Percentiles rank a stretch among this genome's conserved stretches.
Evolutionary conservation across 2,329 filamentous ascomycete species (phyloP).

Genomic region (Cryphonectria japonica): DNA sequence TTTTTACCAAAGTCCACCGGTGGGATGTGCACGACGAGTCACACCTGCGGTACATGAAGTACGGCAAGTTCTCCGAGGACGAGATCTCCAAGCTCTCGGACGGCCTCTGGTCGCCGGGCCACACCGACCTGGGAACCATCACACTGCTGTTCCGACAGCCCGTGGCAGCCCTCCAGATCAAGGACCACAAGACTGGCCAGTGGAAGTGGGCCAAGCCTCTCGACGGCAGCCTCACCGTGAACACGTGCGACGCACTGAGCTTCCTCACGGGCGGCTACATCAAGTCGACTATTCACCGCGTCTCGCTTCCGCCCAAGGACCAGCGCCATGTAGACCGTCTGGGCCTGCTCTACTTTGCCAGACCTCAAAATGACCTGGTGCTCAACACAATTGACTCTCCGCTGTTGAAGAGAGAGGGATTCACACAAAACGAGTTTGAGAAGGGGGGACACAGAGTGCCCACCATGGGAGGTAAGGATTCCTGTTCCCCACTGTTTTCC

Average conservation of each 20-base stretch:
- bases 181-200: conserved; percentile 42
- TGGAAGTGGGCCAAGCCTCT: conserved; percentile 51
- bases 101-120: conserved; percentile 42
- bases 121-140: conserved; percentile 57
- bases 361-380: conserved; percentile 45
- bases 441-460: conserved; percentile 37
- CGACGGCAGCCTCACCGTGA: conserved; percentile 51
- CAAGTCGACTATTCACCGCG: conserved; percentile 43
- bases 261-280: conserved; percentile 49
- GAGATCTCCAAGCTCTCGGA: conserved; percentile 52
- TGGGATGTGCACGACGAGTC: conserved; percentile 57
- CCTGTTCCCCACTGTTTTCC: not conserved
- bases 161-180: conserved; percentile 55
- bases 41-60: conserved; percentile 64
- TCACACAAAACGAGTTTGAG: conserved; percentile 45
- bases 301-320: conserved; percentile 44
- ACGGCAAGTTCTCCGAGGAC: conserved; percentile 50
- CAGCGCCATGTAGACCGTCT: conserved; percentile 51
- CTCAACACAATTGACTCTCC: conserved; percentile 45
- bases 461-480: conserved; percentile 38
- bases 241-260: conserved; percentile 49
- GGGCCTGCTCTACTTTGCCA: conserved; percentile 56
- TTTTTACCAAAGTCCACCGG: conserved; percentile 50
- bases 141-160: conserved; percentile 60
- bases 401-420: conserved; percentile 40